Conservation (phyloP, 352 stramenopile species). For the Thraustochytrium striatum region DNA sequence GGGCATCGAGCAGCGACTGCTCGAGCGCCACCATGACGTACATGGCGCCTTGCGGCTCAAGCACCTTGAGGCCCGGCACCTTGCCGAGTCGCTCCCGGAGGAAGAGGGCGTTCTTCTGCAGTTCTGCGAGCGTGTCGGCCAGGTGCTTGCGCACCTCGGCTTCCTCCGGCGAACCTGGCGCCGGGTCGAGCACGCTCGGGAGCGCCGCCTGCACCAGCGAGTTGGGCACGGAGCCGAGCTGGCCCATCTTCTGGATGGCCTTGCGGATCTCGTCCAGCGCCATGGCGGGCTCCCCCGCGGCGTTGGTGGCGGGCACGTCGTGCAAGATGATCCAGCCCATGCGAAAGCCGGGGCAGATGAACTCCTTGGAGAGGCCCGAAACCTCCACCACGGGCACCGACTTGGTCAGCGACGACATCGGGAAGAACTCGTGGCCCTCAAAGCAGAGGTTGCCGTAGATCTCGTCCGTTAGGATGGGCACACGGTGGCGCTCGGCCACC, state of each 20-base stretch:
- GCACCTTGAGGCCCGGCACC: slow-evolving; percentile 64
- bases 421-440: slow-evolving; percentile 61
- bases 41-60: slow-evolving; percentile 86
- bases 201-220: slow-evolving; percentile 70
- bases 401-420: slow-evolving; percentile 72
- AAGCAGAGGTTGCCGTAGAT: slow-evolving; percentile 75
- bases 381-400: slow-evolving; percentile 72
- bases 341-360: slow-evolving; percentile 87
- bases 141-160: slow-evolving; percentile 47
- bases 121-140: slow-evolving; percentile 27
- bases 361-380: slow-evolving; percentile 88
- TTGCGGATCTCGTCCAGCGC: slow-evolving; percentile 67
- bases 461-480: slow-evolving; percentile 87
- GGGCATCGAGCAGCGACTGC: slow-evolving; percentile 60
- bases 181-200: slow-evolving; percentile 29
- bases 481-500: slow-evolving; percentile 70
- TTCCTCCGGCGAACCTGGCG: not conserved
- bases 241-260: slow-evolving; percentile 82
- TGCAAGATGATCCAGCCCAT: slow-evolving; percentile 91
- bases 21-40: slow-evolving; percentile 85
- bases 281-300: slow-evolving; percentile 52
- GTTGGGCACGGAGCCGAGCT: slow-evolving; percentile 83
- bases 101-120: slow-evolving; percentile 53
- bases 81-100: not conserved
- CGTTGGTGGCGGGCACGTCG: slow-evolving; percentile 60